A percentile compares a stretch with the other conserved stretches of the same genome.
These are phyloP conservation scores for Amphibolis antarctica DNA, from an alignment of 106 monocot genomes.

Conservation along the genomic window DNA sequence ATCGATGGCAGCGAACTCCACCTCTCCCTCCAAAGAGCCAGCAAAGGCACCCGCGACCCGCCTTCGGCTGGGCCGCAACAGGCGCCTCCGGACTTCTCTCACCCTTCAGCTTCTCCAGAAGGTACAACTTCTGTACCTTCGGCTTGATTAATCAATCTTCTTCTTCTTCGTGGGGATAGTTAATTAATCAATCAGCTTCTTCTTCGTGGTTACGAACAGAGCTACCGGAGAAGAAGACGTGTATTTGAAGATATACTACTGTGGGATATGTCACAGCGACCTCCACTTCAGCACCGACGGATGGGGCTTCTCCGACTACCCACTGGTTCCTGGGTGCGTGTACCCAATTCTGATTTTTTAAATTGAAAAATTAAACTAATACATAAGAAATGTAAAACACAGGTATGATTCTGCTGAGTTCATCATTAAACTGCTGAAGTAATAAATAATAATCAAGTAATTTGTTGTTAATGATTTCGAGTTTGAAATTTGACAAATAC, in stretches of 20 bases:
- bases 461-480: too few relatives aligned
- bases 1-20: too few relatives aligned
- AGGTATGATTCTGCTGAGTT: too few relatives aligned
- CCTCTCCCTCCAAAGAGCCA: too few relatives aligned
- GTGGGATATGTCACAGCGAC: constrained; percentile 6
- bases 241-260: constrained; percentile 1
- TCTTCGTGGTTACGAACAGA: not conserved
- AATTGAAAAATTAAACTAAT: too few relatives aligned
- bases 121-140: not conserved
- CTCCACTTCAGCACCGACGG: not conserved
- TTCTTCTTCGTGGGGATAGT: too few relatives aligned
- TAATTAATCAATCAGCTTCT: too few relatives aligned
- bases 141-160: too few relatives aligned
- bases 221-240: not conserved
- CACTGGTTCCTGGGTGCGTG: constrained; percentile 8
- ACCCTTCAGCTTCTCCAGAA: constrained; percentile 8
- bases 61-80: constrained; percentile 4
- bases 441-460: too few relatives aligned
- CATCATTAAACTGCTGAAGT: too few relatives aligned
- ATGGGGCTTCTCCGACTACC: constrained; percentile 1
- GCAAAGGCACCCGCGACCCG: not conserved
- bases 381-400: too few relatives aligned
- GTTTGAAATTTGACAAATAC: too few relatives aligned
- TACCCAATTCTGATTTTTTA: not conserved
- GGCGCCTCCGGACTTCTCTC: constrained; percentile 5